A percentile compares a stretch with the other conserved stretches of the same genome.
phyloP scores from a whole-genome alignment of 164 flowering plant genomes.

The Brasenia schreberi region DNA sequence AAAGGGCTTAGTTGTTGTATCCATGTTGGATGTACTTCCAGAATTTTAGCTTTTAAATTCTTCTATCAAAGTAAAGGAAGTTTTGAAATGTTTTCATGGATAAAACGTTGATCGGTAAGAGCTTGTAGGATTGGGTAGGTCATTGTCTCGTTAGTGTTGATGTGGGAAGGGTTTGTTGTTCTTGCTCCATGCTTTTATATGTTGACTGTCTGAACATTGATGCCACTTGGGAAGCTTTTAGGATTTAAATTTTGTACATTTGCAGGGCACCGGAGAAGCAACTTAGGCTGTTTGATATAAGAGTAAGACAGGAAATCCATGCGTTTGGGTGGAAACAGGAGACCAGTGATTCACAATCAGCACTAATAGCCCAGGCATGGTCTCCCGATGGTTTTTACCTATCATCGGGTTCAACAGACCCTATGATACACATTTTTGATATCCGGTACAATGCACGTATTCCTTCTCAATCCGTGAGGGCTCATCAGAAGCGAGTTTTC shows the following conservation, averaged over 20 bases:
- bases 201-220: too few species aligned
- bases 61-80: too few species aligned
- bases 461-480: constrained; percentile 74
- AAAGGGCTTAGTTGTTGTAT: too few species aligned
- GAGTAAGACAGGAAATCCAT: constrained; percentile 72
- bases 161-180: too few species aligned
- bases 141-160: too few species aligned
- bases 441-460: constrained; percentile 52
- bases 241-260: neutral
- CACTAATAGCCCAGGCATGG: constrained; percentile 91
- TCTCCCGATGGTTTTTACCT: constrained; percentile 82
- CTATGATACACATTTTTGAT: constrained; percentile 77
- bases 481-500: constrained; percentile 90
- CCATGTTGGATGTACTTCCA: too few species aligned
- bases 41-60: too few species aligned
- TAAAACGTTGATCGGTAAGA: too few species aligned
- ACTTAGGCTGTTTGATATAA: constrained; percentile 67
- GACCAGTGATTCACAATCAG: constrained; percentile 88
- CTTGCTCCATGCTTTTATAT: too few species aligned
- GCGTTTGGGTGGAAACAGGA: constrained; percentile 89
- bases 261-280: constrained; percentile 69
- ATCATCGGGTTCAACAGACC: constrained; percentile 86
- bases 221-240: too few species aligned
- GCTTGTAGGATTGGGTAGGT: too few species aligned
- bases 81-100: too few species aligned